Conservation (phyloP, 352 stramenopile genomes). For the Phytopythium boreale region DNA sequence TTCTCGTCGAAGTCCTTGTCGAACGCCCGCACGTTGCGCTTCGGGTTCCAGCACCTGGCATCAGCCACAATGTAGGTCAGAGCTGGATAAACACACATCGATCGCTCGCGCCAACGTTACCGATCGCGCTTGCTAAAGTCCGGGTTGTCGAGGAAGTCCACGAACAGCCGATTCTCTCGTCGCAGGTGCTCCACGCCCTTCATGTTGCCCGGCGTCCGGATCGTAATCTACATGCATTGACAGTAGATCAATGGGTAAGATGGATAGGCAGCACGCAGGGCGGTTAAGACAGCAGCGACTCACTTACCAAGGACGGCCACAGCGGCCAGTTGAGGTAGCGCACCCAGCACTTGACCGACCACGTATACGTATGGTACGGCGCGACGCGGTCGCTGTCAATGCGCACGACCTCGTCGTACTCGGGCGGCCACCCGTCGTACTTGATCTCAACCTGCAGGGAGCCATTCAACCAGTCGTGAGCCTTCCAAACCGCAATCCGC, state of each 20-base stretch:
- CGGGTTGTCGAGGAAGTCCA: conserved; percentile 61
- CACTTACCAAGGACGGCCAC: conserved; percentile 60
- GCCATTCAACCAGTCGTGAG: neutral
- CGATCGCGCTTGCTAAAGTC: conserved; percentile 30
- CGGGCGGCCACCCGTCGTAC: conserved; percentile 61
- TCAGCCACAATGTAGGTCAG: neutral
- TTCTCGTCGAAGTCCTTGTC: conserved; percentile 24
- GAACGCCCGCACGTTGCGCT: conserved; percentile 16
- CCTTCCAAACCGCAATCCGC: neutral
- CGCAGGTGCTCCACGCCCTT: conserved; percentile 35
- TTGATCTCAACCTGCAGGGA: conserved; percentile 48
- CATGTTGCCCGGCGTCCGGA: conserved; percentile 48
- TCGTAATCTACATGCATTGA: conserved; percentile 35
- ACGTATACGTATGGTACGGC: conserved; percentile 78
- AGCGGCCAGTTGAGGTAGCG: conserved; percentile 79
- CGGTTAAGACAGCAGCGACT: neutral
- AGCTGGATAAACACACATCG: neutral
- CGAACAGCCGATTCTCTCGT: conserved; percentile 35
- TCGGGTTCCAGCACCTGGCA: conserved; percentile 27
- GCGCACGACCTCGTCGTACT: conserved; percentile 59
- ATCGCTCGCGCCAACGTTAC: neutral
- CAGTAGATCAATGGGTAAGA: neutral
- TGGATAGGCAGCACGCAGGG: no score
- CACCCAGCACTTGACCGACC: conserved; percentile 75
- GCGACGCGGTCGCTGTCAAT: conserved; percentile 59